Evolutionary conservation across 2,329 filamentous ascomycete genomes (phyloP), one percentile per base, ranked within the genome.

Genomic region (Pseudogymnoascus pannorum): DNA sequence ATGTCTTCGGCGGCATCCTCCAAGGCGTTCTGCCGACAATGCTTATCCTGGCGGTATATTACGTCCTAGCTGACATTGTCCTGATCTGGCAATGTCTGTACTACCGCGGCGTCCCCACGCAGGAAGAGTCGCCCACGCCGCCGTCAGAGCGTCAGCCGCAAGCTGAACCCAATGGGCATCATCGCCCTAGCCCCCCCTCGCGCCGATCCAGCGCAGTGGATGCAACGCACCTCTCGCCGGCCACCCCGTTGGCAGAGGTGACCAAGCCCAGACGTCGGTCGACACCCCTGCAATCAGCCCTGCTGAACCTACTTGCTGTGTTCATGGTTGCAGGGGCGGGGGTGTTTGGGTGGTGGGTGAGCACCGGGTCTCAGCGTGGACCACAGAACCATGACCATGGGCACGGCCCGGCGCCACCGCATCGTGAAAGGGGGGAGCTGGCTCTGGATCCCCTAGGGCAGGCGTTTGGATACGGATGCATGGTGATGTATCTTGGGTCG

Each of bases 11-110:
- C n/a, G 90, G 92, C 16, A 85, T 97, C 14, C 75, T 97, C 9
- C 93, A 97, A 73, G 89, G 90, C 61, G 93, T 99, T 5, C 75
- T 97, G 60, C 92, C 94, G 1, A 99, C 93, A 0, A 97, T 97
- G 92, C 87, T 91, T 64, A 96, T 96, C 60, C 79, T 97, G n/a
- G 92, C 92, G 11, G 83, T 96, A 14, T 96, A 96, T 74, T 96
- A 97, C 73, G 95, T 92, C 14, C 81, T 96, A 36, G 92, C 92
- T 64, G 93, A 97, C 71, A 83, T 97, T 42, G 91, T 97, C 1
- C 80, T 99, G 1, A 78, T 97, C 0, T 81, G 79, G 0, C 94
- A 99, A 75, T 96, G 91, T 75, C 96, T 97, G 78, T 97, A 96
- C 78, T 99, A 99, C 75, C 86, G 90, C 59, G 92, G 92, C 3